Conservation (phyloP, 2,329 filamentous ascomycete species). For the Tolypocladium nubicola region DNA sequence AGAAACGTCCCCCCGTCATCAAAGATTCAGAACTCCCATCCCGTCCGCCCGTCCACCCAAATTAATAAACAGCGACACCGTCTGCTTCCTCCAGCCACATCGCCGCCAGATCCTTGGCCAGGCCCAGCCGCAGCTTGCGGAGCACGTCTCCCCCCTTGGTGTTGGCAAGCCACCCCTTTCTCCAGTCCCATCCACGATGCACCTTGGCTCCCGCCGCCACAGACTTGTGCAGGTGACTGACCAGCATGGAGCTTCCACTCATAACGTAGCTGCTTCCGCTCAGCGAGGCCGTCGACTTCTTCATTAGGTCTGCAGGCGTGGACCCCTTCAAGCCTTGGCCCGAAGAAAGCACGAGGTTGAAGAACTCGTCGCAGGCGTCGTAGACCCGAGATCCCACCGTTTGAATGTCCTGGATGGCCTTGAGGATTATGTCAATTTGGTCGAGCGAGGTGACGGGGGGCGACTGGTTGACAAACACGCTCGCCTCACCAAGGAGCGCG, state of each 20-base stretch:
- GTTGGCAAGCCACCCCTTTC: constrained; percentile 59
- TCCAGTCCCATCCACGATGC: constrained; percentile 67
- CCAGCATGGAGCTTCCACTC: constrained; percentile 63
- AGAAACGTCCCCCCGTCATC: not conserved
- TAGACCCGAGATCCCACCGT: constrained; percentile 65
- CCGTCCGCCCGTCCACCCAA: not conserved
- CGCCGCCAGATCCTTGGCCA: constrained; percentile 64
- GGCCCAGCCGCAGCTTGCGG: constrained; percentile 56
- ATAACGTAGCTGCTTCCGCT: constrained; percentile 56
- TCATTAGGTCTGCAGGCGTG: constrained; percentile 54
- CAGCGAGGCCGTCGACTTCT: constrained; percentile 44
- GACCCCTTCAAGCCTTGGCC: constrained; percentile 52
- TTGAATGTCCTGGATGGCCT: constrained; percentile 70
- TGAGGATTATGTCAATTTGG: constrained; percentile 66
- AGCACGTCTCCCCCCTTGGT: constrained; percentile 62
- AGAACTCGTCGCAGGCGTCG: constrained; percentile 65
- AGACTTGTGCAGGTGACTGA: constrained; percentile 50
- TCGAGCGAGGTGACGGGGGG: constrained; percentile 49
- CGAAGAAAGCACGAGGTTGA: constrained; percentile 64
- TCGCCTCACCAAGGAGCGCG: constrained; percentile 71
- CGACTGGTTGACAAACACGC: constrained; percentile 59
- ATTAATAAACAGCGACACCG: constrained; percentile 32
- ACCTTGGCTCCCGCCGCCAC: constrained; percentile 42
- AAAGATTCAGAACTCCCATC: not conserved
- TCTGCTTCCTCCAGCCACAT: constrained; percentile 61